Evolutionary conservation across 352 stramenopile species (phyloP).

Genomic region (Halophytophthora polymorphica): DNA sequence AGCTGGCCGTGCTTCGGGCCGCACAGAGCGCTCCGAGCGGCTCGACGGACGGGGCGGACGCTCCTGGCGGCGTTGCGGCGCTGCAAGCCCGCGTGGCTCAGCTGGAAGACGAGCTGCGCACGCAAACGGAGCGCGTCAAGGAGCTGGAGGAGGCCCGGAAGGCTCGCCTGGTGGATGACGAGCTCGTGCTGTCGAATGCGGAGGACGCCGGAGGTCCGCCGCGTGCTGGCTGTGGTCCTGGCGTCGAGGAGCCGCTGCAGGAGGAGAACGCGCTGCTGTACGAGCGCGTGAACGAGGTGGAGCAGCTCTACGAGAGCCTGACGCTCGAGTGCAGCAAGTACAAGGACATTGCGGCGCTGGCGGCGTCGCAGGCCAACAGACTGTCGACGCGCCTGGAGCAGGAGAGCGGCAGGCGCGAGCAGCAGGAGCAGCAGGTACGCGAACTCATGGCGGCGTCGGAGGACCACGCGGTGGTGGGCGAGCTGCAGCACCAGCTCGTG

Average conservation of each 20-base stretch:
- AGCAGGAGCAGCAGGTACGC: conserved; percentile 59
- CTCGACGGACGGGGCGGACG: not conserved
- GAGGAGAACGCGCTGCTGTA: conserved; percentile 56
- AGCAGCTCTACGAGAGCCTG: conserved; percentile 73
- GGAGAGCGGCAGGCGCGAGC: conserved; percentile 42
- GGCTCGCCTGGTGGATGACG: conserved; percentile 6
- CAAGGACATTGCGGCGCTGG: conserved; percentile 59
- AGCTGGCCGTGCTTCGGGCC: conserved; percentile 44
- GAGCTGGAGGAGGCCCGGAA: conserved; percentile 39
- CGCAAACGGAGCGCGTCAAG: conserved; percentile 36
- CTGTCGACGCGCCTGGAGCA: conserved; percentile 38
- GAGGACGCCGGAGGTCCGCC: not conserved
- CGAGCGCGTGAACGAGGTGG: conserved; percentile 67
- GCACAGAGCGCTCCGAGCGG: conserved; percentile 18
- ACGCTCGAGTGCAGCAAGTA: conserved; percentile 57
- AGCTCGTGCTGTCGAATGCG: conserved; percentile 5
- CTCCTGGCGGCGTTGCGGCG: conserved; percentile 3
- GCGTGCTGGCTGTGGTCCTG: not conserved
- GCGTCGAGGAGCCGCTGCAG: conserved; percentile 29
- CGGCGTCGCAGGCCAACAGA: conserved; percentile 60
- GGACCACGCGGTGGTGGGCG: conserved; percentile 88
- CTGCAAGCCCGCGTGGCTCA: conserved; percentile 39
- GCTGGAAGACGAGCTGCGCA: conserved; percentile 48
- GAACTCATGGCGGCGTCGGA: conserved; percentile 80
- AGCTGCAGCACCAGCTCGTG: conserved; percentile 88